phyloP scores from a whole-genome alignment of 2,329 filamentous ascomycete genomes.

The Colletotrichum cereale region DNA sequence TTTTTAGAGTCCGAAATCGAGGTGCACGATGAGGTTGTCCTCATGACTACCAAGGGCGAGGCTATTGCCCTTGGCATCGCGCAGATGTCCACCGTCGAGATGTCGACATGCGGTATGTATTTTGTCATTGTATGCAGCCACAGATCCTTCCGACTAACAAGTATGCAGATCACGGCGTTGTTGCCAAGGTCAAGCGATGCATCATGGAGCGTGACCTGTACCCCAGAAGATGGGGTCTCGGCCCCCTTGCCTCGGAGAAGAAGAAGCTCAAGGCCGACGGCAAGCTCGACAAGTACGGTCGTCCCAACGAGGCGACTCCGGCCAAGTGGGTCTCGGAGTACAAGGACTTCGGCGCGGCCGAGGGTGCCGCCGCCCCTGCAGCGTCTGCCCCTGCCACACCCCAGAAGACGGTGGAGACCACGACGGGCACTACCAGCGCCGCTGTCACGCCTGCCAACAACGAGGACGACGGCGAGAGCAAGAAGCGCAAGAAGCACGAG shows the following conservation, averaged over 20 bases:
- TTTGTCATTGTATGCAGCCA: not conserved
- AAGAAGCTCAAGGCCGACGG: constrained; percentile 99
- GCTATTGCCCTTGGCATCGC: constrained; percentile 96
- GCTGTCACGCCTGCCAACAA: constrained; percentile 58
- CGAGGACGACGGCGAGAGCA: constrained; percentile 70
- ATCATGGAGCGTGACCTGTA: constrained; percentile 99
- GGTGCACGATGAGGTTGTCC: constrained; percentile 93
- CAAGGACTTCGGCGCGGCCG: constrained; percentile 81
- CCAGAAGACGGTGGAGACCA: constrained; percentile 52
- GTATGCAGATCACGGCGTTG: constrained; percentile 85
- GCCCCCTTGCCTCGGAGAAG: constrained; percentile 93
- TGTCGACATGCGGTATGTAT: constrained; percentile 78
- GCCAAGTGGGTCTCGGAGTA: constrained; percentile 94
- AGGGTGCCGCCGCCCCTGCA: constrained; percentile 58
- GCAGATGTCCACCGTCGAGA: constrained; percentile 97
- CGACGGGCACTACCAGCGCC: constrained; percentile 56
- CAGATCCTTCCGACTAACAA: constrained; percentile 15
- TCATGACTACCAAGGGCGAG: constrained; percentile 99
- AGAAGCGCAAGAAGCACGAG: constrained; percentile 85
- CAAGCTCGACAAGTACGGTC: constrained; percentile 98
- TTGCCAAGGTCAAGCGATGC: constrained; percentile 98
- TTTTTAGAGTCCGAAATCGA: constrained; percentile 86
- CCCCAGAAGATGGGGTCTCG: constrained; percentile 95
- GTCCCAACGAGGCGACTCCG: constrained; percentile 91
- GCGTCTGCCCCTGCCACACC: constrained; percentile 56